phyloP scores from a whole-genome alignment of 1,284 basidiomycete species.

The Ustilago crameri region DNA sequence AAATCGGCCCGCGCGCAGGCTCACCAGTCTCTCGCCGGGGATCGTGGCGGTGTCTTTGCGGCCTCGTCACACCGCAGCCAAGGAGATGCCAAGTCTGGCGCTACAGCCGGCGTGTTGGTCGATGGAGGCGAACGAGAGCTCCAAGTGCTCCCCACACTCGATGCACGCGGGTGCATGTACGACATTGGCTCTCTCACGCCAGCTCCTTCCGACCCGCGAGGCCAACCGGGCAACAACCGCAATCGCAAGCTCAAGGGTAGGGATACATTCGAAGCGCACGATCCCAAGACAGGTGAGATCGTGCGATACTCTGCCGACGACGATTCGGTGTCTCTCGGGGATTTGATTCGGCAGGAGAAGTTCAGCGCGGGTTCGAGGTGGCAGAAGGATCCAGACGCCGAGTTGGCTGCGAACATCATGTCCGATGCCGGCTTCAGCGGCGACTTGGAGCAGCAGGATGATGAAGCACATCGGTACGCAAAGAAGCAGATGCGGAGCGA shows the following conservation, averaged over 20 bases:
- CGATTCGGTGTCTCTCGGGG: conserved; percentile 83
- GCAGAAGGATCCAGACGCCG: conserved; percentile 89
- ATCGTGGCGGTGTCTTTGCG: conserved; percentile 51
- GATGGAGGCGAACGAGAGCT: conserved; percentile 69
- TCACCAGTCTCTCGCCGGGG: conserved; percentile 56
- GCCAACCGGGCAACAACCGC: neutral
- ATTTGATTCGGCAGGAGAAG: conserved; percentile 90
- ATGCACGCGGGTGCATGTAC: conserved; percentile 85
- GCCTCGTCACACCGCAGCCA: conserved; percentile 4
- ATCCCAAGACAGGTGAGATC: conserved; percentile 74
- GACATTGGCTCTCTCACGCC: conserved; percentile 81
- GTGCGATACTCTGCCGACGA: conserved; percentile 74
- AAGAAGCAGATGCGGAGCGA: conserved; percentile 94
- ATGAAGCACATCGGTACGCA: conserved; percentile 91
- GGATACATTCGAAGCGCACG: conserved; percentile 81
- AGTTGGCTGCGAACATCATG: conserved; percentile 87
- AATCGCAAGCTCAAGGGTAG: conserved; percentile 78
- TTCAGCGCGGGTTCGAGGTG: conserved; percentile 87
- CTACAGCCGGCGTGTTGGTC: conserved; percentile 12
- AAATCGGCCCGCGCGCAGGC: conserved; percentile 72
- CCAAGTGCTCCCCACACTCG: conserved; percentile 88
- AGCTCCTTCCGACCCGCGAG: conserved; percentile 51
- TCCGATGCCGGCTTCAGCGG: conserved; percentile 82
- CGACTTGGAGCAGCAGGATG: conserved; percentile 88
- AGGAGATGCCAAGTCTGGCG: too few species aligned